Conservation (phyloP, 805 yeast genomes). For the Saccharomycopsis vini region DNA sequence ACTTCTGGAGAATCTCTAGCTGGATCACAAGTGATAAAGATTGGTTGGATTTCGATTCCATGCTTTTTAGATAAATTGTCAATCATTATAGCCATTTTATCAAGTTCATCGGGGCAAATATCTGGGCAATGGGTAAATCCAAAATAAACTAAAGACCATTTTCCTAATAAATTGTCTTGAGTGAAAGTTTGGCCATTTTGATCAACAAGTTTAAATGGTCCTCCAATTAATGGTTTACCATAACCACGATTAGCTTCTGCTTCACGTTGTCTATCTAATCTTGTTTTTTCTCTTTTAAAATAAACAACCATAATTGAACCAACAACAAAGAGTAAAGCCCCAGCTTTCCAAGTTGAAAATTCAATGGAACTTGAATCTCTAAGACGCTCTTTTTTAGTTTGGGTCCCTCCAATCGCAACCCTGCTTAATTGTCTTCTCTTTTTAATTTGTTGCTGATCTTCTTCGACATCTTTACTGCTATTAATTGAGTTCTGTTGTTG, state of each 20-base stretch:
- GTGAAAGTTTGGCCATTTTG: slow-evolving; percentile 67
- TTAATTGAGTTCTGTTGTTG: too few species aligned
- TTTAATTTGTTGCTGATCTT: slow-evolving; percentile 2
- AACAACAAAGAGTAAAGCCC: slow-evolving; percentile 50
- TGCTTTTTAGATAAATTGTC: slow-evolving; percentile 47
- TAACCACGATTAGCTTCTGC: slow-evolving; percentile 81
- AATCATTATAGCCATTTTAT: slow-evolving; percentile 67
- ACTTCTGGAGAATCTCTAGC: slow-evolving; percentile 88
- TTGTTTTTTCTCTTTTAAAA: slow-evolving; percentile 69
- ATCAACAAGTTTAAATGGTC: slow-evolving; percentile 71
- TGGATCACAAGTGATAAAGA: slow-evolving; percentile 95
- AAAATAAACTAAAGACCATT: slow-evolving; percentile 81
- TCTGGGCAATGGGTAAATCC: slow-evolving; percentile 98
- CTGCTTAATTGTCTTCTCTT: slow-evolving; percentile 63
- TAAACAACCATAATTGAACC: slow-evolving; percentile 68
- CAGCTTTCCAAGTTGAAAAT: slow-evolving; percentile 80
- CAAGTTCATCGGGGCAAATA: slow-evolving; percentile 96
- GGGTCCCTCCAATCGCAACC: slow-evolving; percentile 63
- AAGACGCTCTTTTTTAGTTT: slow-evolving; percentile 25
- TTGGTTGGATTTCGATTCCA: slow-evolving; percentile 62
- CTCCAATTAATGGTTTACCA: slow-evolving; percentile 92
- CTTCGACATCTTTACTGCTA: too few species aligned
- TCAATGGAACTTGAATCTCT: slow-evolving; percentile 45
- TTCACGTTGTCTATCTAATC: slow-evolving; percentile 62
- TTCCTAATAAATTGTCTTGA: slow-evolving; percentile 64